These are phyloP conservation scores for Caloboletus firmus DNA, from an alignment of 1,284 basidiomycete genomes.

Conservation along the genomic window DNA sequence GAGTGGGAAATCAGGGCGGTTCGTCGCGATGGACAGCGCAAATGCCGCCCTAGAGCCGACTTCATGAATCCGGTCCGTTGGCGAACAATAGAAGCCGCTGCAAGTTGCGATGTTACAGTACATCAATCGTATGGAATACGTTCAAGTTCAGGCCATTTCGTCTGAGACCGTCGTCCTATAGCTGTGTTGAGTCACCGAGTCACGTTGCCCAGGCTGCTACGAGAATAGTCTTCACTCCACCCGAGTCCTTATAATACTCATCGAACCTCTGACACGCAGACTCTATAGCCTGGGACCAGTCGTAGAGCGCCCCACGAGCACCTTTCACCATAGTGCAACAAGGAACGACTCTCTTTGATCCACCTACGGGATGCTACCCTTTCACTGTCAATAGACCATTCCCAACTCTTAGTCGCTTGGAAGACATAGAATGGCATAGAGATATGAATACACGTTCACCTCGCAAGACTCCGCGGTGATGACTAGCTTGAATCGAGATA, in stretches of 20 bases:
- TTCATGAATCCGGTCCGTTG: conserved; percentile 18
- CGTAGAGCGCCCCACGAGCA: neutral
- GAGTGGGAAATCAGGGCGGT: conserved; percentile 8
- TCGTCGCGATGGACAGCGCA: conserved; percentile 13
- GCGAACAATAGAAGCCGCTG: neutral
- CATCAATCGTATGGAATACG: conserved; percentile 7
- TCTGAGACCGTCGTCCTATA: neutral
- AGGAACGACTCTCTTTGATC: neutral
- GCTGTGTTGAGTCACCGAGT: neutral
- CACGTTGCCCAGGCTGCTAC: neutral
- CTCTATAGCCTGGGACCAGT: neutral
- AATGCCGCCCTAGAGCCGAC: conserved; percentile 10
- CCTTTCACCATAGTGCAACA: too few relatives aligned
- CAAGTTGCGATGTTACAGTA: conserved; percentile 7
- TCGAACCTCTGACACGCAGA: neutral
- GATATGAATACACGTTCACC: neutral
- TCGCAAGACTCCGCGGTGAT: neutral
- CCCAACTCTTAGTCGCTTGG: neutral
- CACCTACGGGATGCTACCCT: neutral
- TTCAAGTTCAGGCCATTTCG: neutral
- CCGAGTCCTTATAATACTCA: neutral
- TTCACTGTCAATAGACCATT: neutral
- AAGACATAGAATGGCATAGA: neutral
- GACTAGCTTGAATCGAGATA: neutral
- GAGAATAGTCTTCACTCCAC: neutral